Percentiles rank a stretch among this genome's conserved stretches.
phyloP scores from a whole-genome alignment of 1,284 basidiomycete genomes.

The Malassezia japonica region DNA sequence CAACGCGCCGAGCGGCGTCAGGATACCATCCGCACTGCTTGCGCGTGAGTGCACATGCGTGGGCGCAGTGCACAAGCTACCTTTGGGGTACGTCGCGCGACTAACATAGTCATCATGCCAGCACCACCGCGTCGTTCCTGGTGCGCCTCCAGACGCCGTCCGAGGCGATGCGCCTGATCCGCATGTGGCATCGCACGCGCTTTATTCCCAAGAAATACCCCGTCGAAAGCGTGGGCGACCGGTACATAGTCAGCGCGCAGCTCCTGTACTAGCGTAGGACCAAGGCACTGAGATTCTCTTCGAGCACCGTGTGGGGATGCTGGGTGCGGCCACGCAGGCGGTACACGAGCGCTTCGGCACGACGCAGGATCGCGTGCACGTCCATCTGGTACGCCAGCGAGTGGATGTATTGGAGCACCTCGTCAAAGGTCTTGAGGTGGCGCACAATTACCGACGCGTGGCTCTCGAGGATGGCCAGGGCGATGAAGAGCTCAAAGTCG shows the following conservation, averaged over 20 bases:
- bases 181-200: slow-evolving; percentile 33
- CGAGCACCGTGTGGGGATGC: not conserved
- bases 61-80: slow-evolving; percentile 11
- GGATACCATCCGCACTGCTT: too few species aligned
- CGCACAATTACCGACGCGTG: slow-evolving; percentile 86
- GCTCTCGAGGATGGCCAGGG: slow-evolving; percentile 81
- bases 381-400: slow-evolving; percentile 24
- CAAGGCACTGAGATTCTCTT: not conserved
- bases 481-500: slow-evolving; percentile 62
- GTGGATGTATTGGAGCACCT: slow-evolving; percentile 41
- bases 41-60: too few species aligned
- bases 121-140: slow-evolving; percentile 54
- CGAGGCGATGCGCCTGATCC: slow-evolving; percentile 28
- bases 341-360: slow-evolving; percentile 25
- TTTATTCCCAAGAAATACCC: slow-evolving; percentile 27
- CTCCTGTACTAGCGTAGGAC: slow-evolving; percentile 11
- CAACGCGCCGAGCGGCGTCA: not conserved
- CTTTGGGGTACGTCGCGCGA: not conserved
- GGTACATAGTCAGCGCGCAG: slow-evolving; percentile 27
- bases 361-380: slow-evolving; percentile 17
- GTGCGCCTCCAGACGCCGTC: slow-evolving; percentile 61
- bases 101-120: not conserved
- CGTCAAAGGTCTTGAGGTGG: slow-evolving; percentile 69
- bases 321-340: slow-evolving; percentile 9
- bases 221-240: slow-evolving; percentile 28